Percentiles rank a stretch among this genome's conserved stretches.
phyloP scores from a whole-genome alignment of 768 basidiomycete species.

The Tulasnella sp. region DNA sequence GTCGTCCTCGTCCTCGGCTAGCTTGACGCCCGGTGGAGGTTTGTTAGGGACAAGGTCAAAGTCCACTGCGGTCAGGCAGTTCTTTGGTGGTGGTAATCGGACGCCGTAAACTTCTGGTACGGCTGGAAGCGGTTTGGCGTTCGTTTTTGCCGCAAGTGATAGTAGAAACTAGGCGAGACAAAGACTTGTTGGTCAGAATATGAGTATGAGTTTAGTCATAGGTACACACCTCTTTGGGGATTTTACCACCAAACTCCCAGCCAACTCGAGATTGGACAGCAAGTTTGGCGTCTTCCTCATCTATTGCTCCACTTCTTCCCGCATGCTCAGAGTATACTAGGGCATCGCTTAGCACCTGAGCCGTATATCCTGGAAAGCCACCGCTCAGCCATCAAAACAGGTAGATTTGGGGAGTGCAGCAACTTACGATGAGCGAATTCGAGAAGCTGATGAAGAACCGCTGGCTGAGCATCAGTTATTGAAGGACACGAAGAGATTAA shows the following conservation, averaged over 20 bases:
- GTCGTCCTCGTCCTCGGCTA: slow-evolving; percentile 75
- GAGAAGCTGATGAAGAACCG: slow-evolving; percentile 76
- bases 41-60: slow-evolving; percentile 82
- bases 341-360: slow-evolving; percentile 76
- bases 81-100: slow-evolving; percentile 55
- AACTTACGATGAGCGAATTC: slow-evolving; percentile 64
- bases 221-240: slow-evolving; percentile 71
- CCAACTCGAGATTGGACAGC: slow-evolving; percentile 84
- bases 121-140: slow-evolving; percentile 67
- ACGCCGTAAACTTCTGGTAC: slow-evolving; percentile 88
- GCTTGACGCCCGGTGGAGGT: slow-evolving; percentile 65
- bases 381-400: neutral
- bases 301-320: slow-evolving; percentile 66
- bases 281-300: slow-evolving; percentile 72
- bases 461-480: slow-evolving; percentile 79
- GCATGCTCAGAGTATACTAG: slow-evolving; percentile 84
- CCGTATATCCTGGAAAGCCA: slow-evolving; percentile 45
- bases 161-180: slow-evolving; percentile 51
- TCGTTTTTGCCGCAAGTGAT: slow-evolving; percentile 75
- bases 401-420: neutral
- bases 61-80: slow-evolving; percentile 71
- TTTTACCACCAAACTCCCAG: slow-evolving; percentile 84
- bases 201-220: neutral
- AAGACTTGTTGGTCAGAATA: neutral
- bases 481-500: slow-evolving; percentile 75